These are phyloP conservation scores for Jacaranda mimosifolia DNA, from an alignment of 257 asterid genomes.

Conservation along the genomic window DNA sequence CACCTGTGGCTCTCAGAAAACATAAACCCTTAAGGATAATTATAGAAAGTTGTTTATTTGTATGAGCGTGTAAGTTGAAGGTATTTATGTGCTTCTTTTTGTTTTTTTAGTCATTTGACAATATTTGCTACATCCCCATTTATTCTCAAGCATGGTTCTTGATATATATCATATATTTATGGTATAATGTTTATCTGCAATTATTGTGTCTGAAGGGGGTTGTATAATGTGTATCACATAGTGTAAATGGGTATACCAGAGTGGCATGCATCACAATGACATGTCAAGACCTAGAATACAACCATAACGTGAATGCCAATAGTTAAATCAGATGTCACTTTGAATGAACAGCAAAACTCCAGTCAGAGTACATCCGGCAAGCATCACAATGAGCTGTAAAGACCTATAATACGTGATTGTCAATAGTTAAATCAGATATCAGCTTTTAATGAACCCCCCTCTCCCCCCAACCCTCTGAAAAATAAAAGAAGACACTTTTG, in stretches of 20 bases:
- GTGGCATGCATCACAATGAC: not conserved
- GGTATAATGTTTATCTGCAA: not conserved
- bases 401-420: not conserved
- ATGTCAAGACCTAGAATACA: slow-evolving; percentile 7
- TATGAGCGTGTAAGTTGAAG: not conserved
- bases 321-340: not conserved
- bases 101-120: not conserved
- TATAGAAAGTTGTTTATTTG: slow-evolving; percentile 1
- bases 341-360: slow-evolving; percentile 14
- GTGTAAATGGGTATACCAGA: not conserved
- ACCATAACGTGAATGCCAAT: not conserved
- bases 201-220: not conserved
- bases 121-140: not conserved
- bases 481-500: slow-evolving; percentile 3
- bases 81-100: not conserved
- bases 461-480: not conserved
- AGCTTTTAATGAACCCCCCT: not conserved
- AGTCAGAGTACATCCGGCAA: slow-evolving; percentile 3
- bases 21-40: not conserved
- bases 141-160: slow-evolving; percentile 17
- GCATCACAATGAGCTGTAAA: not conserved
- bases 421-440: not conserved
- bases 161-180: not conserved
- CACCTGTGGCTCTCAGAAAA: not conserved
- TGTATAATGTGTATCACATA: not conserved